Evolutionary conservation across 2,329 filamentous ascomycete genomes (phyloP).

Genomic region (Fusarium oxysporum): DNA sequence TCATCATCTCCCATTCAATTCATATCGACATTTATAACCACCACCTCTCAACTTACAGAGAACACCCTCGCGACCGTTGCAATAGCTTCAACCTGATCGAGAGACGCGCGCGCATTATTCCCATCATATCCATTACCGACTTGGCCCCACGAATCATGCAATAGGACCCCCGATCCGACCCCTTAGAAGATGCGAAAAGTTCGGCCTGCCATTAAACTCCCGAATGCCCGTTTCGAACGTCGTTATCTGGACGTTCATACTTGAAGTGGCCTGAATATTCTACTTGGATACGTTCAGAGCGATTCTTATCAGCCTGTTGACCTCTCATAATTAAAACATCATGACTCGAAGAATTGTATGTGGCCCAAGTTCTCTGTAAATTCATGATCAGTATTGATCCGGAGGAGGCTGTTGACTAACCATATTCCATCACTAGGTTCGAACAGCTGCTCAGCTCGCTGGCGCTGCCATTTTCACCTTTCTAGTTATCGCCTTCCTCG

Average conservation of each 20-base stretch:
- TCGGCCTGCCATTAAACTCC: constrained; percentile 27
- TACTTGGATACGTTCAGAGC: constrained; percentile 3
- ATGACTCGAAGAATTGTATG: constrained; percentile 56
- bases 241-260: constrained; percentile 27
- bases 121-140: neutral
- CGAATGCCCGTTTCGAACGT: constrained; percentile 37
- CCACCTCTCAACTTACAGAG: neutral
- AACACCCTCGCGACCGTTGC: neutral
- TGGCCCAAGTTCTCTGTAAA: neutral
- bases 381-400: neutral
- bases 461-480: constrained; percentile 74
- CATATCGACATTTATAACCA: constrained; percentile 6
- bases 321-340: constrained; percentile 27
- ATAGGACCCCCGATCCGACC: constrained; percentile 37
- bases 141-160: constrained; percentile 38
- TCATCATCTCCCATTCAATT: constrained; percentile 10
- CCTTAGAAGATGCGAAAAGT: constrained; percentile 46
- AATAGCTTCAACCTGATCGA: neutral
- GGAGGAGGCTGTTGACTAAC: constrained; percentile 11
- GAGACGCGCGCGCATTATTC: constrained; percentile 7
- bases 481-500: constrained; percentile 82
- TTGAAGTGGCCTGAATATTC: constrained; percentile 30
- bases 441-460: constrained; percentile 80
- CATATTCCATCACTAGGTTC: constrained; percentile 56
- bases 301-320: neutral